phyloP scores from a whole-genome alignment of 768 basidiomycete species.

The Collybia mongolica region DNA sequence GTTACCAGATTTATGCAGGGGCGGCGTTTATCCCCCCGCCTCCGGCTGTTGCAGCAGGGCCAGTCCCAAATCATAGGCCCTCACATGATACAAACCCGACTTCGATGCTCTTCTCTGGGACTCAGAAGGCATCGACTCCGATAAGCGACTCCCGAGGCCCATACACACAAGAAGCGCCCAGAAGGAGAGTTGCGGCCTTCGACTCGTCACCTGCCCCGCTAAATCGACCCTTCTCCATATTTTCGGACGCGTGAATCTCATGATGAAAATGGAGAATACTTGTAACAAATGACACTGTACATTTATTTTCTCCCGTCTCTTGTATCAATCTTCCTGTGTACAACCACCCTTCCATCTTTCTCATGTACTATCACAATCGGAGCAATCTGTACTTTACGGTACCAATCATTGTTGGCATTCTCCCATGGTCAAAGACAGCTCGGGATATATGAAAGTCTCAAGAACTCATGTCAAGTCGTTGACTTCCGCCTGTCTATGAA shows the following conservation, averaged over 20 bases:
- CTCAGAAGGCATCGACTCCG: neutral
- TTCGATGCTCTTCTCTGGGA: neutral
- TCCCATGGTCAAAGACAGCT: too few species aligned
- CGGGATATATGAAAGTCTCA: too few species aligned
- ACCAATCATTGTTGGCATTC: too few species aligned
- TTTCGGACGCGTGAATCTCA: neutral
- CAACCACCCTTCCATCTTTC: too few species aligned
- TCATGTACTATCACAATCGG: too few species aligned
- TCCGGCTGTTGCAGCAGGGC: neutral
- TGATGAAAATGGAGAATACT: too few species aligned
- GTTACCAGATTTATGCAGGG: conserved; percentile 9
- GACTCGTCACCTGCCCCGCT: neutral
- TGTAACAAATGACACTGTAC: too few species aligned
- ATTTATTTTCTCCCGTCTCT: too few species aligned
- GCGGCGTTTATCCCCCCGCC: conserved; percentile 2
- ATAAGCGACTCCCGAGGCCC: neutral
- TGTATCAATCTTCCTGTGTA: too few species aligned
- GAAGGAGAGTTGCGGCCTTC: neutral
- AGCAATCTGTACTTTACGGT: too few species aligned
- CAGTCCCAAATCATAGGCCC: neutral
- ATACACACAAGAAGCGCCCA: neutral
- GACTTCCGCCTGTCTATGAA: too few species aligned
- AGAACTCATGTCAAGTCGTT: too few species aligned
- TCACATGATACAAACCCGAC: neutral
- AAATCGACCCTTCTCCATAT: neutral